Conservation (phyloP, 768 basidiomycete species). For the Zangia roseola region DNA sequence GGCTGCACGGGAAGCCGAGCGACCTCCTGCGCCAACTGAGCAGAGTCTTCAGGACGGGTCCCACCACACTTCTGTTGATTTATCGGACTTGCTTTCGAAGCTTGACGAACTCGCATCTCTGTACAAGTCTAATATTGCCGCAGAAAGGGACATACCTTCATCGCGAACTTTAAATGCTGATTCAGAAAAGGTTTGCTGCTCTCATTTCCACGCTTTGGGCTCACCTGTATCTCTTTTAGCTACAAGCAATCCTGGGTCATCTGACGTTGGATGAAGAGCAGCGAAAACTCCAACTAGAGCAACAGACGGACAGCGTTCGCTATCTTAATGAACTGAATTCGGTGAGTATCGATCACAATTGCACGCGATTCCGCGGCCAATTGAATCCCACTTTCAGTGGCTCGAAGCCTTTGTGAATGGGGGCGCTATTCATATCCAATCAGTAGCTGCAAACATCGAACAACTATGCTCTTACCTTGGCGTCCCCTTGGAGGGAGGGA, state of each 20-base stretch:
- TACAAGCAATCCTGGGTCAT: slow-evolving; percentile 47
- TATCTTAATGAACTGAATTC: slow-evolving; percentile 78
- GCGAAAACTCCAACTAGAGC: slow-evolving; percentile 50
- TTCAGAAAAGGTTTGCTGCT: slow-evolving; percentile 21
- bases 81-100: slow-evolving; percentile 35
- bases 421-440: slow-evolving; percentile 70
- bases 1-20: slow-evolving; percentile 7
- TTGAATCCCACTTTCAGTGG: slow-evolving; percentile 49
- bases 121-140: slow-evolving; percentile 6
- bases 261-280: slow-evolving; percentile 49
- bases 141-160: not conserved
- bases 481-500: slow-evolving; percentile 23
- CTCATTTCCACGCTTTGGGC: not conserved
- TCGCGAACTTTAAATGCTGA: slow-evolving; percentile 3
- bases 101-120: slow-evolving; percentile 37
- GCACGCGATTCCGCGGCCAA: not conserved
- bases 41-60: slow-evolving; percentile 12
- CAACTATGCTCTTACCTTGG: slow-evolving; percentile 58
- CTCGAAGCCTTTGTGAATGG: slow-evolving; percentile 79
- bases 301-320: slow-evolving; percentile 71
- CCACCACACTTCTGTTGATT: slow-evolving; percentile 10
- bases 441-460: slow-evolving; percentile 57
- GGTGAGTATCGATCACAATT: slow-evolving; percentile 38
- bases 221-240: slow-evolving; percentile 19
- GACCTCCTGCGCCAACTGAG: not conserved